A percentile compares a stretch with the other conserved stretches of the same genome.
Evolutionary conservation across 2,329 filamentous ascomycete species (phyloP).

Genomic region (Cryoendolithus antarcticus): DNA sequence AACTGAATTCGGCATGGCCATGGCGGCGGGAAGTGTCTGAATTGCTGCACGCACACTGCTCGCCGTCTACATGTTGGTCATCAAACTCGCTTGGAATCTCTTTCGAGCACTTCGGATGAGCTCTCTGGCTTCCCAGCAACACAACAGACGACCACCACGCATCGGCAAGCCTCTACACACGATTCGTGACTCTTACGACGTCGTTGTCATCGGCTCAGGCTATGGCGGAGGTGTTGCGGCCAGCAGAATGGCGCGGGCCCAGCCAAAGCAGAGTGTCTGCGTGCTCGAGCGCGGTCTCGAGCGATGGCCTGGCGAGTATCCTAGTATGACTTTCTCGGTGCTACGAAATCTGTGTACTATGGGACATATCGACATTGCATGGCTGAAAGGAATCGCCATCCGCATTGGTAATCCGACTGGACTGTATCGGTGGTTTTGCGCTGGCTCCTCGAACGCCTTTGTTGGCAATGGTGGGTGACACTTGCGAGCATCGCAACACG

Average conservation of each 20-base stretch:
- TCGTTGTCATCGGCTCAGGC: conserved; percentile 55
- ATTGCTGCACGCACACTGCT: too few species aligned
- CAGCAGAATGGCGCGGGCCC: conserved; percentile 48
- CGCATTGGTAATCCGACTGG: conserved; percentile 44
- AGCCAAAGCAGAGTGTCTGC: conserved; percentile 43
- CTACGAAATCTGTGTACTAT: conserved; percentile 44
- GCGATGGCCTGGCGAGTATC: conserved; percentile 55
- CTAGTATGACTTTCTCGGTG: conserved; percentile 35
- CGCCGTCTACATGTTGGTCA: too few species aligned
- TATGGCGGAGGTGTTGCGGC: conserved; percentile 58
- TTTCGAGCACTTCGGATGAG: too few species aligned
- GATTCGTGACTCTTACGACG: conserved; percentile 40
- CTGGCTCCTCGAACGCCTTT: conserved; percentile 51
- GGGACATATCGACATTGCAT: conserved; percentile 36
- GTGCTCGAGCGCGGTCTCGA: conserved; percentile 54
- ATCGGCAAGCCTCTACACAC: conserved; percentile 9
- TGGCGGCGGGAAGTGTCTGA: too few species aligned
- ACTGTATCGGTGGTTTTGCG: conserved; percentile 51
- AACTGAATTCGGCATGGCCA: too few species aligned
- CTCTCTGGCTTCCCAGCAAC: too few species aligned
- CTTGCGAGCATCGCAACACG: too few species aligned
- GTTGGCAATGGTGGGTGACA: conserved; percentile 41
- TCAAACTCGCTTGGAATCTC: too few species aligned
- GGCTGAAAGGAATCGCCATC: conserved; percentile 27
- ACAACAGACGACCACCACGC: too few species aligned